Evolutionary conservation across 352 stramenopile species (phyloP), one percentile per base, ranked within the genome.

Genomic region (Globisporangium perplexum): DNA sequence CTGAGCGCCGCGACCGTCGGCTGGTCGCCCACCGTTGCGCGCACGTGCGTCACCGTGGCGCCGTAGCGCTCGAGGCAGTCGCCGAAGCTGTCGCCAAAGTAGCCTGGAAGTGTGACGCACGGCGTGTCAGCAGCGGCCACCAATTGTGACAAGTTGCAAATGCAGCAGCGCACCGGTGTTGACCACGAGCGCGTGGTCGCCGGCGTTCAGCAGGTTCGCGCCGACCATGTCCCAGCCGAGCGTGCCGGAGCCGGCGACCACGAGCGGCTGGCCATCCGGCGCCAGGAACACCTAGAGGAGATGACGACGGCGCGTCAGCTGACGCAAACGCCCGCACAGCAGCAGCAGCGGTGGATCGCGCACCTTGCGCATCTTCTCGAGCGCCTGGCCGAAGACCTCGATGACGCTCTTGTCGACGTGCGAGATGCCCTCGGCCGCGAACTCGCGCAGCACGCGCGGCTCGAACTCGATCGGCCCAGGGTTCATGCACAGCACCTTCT

Each of bases 221-320:
- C 71, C 77, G n/a, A 90, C 80, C 80, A 90, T 90, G 59, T 90
- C 80, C 80, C 80, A 90, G 20, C 80, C 80, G 33, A 89, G 66
- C 4, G 77, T 89, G 35, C 75, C 75, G 2, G 77, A 90, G 41
- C 80, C 80, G 2, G 73, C 68, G 24, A 90, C 80, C 7, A 90
- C 49, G 18, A 90, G 65, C 28, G 80, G 80, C 60, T 90, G 80
- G 14, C 80, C 80, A 41, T 90, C 80, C 1, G 72, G 62, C 17
- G 80, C 77, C 53, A 90, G 50, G 42, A 90, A 86, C 0, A 88
- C 74, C 33, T 39, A 36, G 31, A 15, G 31, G 12, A 30, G 26
- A 30, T 2, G 26, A 30, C 26, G 26, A 2, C 26, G 26, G 5
- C 5, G 26, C 26, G 5, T 30, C 26, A 30, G 26, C 5, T 5